Conservation (phyloP, 495 filamentous ascomycete species). For the Hyaloscypha variabilis region DNA sequence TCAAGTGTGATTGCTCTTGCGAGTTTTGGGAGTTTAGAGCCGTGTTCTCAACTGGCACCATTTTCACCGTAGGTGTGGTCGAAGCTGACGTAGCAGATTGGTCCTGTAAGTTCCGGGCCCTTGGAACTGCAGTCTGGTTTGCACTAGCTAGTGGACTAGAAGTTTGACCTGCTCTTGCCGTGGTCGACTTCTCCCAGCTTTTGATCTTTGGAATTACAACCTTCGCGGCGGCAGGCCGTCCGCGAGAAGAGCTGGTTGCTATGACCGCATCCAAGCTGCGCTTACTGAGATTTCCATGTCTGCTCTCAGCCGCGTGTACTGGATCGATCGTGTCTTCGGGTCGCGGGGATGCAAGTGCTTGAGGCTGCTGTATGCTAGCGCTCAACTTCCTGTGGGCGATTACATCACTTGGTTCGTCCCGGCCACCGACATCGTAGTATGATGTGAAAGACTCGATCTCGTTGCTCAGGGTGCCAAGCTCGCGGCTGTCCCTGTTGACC, state of each 20-base stretch:
- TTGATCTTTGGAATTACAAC: not conserved
- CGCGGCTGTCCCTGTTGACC: not conserved
- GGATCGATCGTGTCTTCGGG: not conserved
- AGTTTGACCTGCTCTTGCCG: not conserved
- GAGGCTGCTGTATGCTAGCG: not conserved
- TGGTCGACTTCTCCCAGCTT: not conserved
- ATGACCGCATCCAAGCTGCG: not conserved
- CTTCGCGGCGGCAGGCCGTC: not conserved
- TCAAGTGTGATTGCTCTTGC: no score
- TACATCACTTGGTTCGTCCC: not conserved
- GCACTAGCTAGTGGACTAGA: not conserved
- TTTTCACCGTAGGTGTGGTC: no score
- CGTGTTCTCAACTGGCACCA: no score
- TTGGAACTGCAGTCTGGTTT: not conserved
- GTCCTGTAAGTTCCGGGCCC: no score
- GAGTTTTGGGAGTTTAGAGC: no score
- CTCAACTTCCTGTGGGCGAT: not conserved
- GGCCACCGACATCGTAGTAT: not conserved
- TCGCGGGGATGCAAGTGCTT: not conserved
- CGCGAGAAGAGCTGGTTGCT: not conserved
- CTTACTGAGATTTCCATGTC: not conserved
- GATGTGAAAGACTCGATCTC: not conserved
- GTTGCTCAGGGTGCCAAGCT: not conserved
- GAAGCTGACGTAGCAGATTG: no score
- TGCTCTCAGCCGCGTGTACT: not conserved